Conservation (phyloP, 106 monocot genomes). For the Vanilla planifolia region DNA sequence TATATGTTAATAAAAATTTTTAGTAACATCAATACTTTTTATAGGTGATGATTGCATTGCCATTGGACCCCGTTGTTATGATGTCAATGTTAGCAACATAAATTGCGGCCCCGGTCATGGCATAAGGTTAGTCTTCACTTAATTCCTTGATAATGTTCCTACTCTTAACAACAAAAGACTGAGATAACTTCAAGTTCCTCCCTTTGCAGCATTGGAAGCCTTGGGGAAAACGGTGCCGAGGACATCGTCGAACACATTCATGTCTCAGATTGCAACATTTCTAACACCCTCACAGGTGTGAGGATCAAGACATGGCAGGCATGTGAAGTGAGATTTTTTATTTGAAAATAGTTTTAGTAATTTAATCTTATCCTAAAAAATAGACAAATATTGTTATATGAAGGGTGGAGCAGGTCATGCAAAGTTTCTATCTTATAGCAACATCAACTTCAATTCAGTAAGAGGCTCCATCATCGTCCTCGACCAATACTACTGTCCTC, state of each 20-base stretch:
- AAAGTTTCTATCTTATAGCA: background rate
- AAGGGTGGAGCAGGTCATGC: constrained; percentile 22
- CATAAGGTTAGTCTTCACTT: constrained; percentile 9
- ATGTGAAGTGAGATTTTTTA: background rate
- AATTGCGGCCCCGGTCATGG: constrained; percentile 19
- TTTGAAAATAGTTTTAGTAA: background rate
- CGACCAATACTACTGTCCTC: constrained; percentile 13
- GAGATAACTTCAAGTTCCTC: background rate
- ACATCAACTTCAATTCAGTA: constrained; percentile 11
- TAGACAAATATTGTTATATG: background rate
- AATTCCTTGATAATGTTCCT: background rate
- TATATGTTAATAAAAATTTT: no score
- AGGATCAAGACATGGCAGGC: constrained; percentile 22
- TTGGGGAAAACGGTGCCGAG: constrained; percentile 1
- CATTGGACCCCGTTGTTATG: constrained; percentile 4
- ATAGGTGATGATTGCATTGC: constrained; percentile 17
- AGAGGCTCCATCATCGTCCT: background rate
- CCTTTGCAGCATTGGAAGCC: constrained; percentile 13
- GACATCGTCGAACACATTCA: constrained; percentile 6
- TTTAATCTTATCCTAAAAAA: background rate
- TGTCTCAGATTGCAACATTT: constrained; percentile 5
- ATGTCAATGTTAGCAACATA: constrained; percentile 10
- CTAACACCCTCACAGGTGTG: constrained; percentile 4
- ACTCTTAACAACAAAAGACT: no score
- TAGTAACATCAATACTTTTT: no score